Evolutionary conservation across 2,329 filamentous ascomycete species (phyloP).

Genomic region (Colletotrichum eremochloae): DNA sequence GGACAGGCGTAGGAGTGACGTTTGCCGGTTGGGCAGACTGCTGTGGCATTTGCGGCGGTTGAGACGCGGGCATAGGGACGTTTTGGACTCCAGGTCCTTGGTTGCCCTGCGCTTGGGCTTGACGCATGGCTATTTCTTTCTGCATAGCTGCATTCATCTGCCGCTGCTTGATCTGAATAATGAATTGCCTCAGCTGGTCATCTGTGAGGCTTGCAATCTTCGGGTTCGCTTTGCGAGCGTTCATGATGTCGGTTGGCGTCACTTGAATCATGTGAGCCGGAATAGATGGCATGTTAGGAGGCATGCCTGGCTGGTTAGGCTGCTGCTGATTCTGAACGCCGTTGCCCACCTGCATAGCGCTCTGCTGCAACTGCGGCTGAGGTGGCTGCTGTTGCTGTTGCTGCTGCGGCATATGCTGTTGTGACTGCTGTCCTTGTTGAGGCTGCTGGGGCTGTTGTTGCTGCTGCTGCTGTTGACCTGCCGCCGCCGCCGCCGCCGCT

Average conservation of each 20-base stretch:
- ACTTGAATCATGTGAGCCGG: constrained; percentile 45
- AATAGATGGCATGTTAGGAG: constrained; percentile 42
- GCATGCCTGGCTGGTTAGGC: constrained; percentile 40
- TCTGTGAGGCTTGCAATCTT: constrained; percentile 44
- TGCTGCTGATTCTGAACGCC: constrained; percentile 19
- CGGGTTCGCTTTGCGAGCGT: constrained; percentile 45
- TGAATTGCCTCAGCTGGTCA: constrained; percentile 43
- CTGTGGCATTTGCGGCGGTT: constrained; percentile 32
- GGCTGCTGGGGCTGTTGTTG: constrained; percentile 48
- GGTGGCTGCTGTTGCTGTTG: constrained; percentile 44
- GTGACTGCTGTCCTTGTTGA: constrained; percentile 45
- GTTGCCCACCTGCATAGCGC: constrained; percentile 36
- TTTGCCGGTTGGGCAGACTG: constrained; percentile 14
- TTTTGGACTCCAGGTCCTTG: constrained; percentile 14
- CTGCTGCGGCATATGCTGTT: constrained; percentile 41
- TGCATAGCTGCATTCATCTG: constrained; percentile 40
- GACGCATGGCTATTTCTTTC: constrained; percentile 38
- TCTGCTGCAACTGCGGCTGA: constrained; percentile 41
- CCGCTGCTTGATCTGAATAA: constrained; percentile 37
- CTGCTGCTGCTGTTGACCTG: constrained; percentile 43
- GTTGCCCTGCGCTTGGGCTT: constrained; percentile 31
- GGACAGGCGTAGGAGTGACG: constrained; percentile 23
- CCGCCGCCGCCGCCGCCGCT: constrained; percentile 43
- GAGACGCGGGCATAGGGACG: constrained; percentile 21
- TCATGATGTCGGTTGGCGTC: constrained; percentile 47